Evolutionary conservation across 1,284 basidiomycete species (phyloP), one percentile per base, ranked within the genome.

Genomic region (Moniliella sp.): DNA sequence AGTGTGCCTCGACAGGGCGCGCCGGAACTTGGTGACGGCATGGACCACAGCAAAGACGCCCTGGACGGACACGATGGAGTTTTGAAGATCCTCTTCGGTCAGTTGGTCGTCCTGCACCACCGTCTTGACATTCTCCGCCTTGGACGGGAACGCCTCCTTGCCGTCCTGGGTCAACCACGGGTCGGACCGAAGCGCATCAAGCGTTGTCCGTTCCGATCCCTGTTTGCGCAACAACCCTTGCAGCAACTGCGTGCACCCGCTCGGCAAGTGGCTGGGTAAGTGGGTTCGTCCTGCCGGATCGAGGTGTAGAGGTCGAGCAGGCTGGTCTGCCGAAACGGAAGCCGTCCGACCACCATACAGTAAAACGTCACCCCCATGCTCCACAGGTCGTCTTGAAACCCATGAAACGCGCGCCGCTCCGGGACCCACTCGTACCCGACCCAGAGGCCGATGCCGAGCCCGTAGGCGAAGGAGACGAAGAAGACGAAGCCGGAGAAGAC

Each of bases 301-400:
- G 62, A 42, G 2, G 65, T 50, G 44, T 66, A 67, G 27, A 71
- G 56, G 16, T 67, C 67, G 18, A 67, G 52, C 1, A 67, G 62
- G 27, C 66, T 63, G 4, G 58, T 43, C 9, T 61, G 59, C 33
- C 64, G 60, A 43, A 70, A 71, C 0, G 69, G 69, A 8, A 71
- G 43, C 11, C 48, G 51, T 0, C 68, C 69, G 0, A 63, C 61
- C 1, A 68, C 54, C 61, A 70, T 66, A 48, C 66, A 67, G 47
- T 69, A 70, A 1, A 71, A 53, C 0, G 68, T 69, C 1, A 69
- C 67, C 15, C 67, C 67, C 2, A 69, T 54, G 0, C 66, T 63
- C 69, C 69, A 70, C 12, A 70, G 62, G 42, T 71, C 69, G 18
- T 67, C 65, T 0, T 65, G 57, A 33, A 61, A 66, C 5, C 66